Evolutionary conservation across 2,329 filamentous ascomycete species (phyloP).

Genomic region (Leptodontidium sp.): DNA sequence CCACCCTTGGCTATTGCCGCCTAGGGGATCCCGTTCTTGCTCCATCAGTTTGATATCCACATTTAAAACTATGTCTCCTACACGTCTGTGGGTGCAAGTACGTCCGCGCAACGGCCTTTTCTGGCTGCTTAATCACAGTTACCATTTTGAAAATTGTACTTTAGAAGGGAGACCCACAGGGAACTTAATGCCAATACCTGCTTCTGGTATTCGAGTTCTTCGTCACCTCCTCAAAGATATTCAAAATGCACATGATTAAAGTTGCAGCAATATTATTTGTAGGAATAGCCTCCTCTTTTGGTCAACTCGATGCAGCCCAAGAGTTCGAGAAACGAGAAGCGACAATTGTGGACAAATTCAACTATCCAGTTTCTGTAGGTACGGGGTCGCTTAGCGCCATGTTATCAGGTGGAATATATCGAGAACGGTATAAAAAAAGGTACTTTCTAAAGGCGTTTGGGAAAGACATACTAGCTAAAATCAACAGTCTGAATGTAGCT

Average conservation of each 20-base stretch:
- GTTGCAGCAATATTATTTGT: slow-evolving; percentile 1
- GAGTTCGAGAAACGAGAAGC: neutral
- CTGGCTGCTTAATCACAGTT: neutral
- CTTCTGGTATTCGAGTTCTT: neutral
- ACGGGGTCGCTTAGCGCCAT: neutral
- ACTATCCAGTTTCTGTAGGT: neutral
- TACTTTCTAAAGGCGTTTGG: neutral
- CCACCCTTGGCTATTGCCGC: too few species aligned
- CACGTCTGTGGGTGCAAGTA: too few species aligned
- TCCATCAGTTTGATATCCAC: neutral
- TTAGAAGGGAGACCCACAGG: neutral
- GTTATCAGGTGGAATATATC: too few species aligned
- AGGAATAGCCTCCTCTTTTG: slow-evolving; percentile 4
- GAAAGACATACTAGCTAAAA: slow-evolving; percentile 1
- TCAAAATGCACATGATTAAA: slow-evolving; percentile 3
- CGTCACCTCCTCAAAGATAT: neutral
- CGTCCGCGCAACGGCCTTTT: neutral
- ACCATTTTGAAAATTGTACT: neutral
- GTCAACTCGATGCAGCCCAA: neutral
- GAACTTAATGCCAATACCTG: neutral
- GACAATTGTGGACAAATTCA: neutral
- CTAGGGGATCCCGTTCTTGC: neutral
- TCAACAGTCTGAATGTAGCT: neutral
- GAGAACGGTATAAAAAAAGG: neutral
- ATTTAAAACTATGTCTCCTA: neutral